Conservation (phyloP, 495 filamentous ascomycete genomes). For the Aeminium ludgeri region DNA sequence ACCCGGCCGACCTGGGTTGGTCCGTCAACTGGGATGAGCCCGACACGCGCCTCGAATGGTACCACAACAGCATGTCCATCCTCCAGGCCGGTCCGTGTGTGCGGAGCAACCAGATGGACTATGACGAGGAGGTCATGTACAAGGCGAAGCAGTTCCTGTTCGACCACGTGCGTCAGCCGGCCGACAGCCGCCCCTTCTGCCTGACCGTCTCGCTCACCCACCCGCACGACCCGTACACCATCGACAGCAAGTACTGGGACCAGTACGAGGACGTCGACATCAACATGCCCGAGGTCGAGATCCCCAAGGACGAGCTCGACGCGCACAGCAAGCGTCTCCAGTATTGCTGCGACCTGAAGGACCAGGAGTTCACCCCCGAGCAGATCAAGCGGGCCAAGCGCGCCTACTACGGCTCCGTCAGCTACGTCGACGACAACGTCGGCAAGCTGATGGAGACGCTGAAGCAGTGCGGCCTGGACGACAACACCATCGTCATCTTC, state of each 20-base stretch:
- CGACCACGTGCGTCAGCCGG: slow-evolving; percentile 57
- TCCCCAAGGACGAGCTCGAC: slow-evolving; percentile 64
- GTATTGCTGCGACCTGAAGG: slow-evolving; percentile 65
- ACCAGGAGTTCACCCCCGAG: slow-evolving; percentile 58
- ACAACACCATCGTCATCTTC: slow-evolving; percentile 75
- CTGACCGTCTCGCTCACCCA: slow-evolving; percentile 83
- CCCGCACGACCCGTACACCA: slow-evolving; percentile 83
- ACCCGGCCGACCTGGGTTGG: slow-evolving; percentile 83
- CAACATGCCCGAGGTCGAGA: slow-evolving; percentile 52
- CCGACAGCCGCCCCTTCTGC: slow-evolving; percentile 56
- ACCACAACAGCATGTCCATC: slow-evolving; percentile 81
- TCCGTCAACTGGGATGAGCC: slow-evolving; percentile 80
- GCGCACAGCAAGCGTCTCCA: slow-evolving; percentile 64
- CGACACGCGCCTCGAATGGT: slow-evolving; percentile 70
- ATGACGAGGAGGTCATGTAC: slow-evolving; percentile 84
- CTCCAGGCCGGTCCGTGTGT: slow-evolving; percentile 69
- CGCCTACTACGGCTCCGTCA: slow-evolving; percentile 77
- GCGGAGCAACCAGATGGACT: slow-evolving; percentile 84
- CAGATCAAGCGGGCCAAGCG: slow-evolving; percentile 62
- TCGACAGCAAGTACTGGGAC: slow-evolving; percentile 78
- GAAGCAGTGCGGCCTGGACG: slow-evolving; percentile 53
- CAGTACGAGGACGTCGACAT: slow-evolving; percentile 77
- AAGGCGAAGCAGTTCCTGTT: slow-evolving; percentile 65
- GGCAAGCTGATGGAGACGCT: slow-evolving; percentile 59
- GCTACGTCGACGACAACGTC: slow-evolving; percentile 76